Evolutionary conservation across 805 yeast species (phyloP).

Genomic region (Nakazawaea wickerhamii): DNA sequence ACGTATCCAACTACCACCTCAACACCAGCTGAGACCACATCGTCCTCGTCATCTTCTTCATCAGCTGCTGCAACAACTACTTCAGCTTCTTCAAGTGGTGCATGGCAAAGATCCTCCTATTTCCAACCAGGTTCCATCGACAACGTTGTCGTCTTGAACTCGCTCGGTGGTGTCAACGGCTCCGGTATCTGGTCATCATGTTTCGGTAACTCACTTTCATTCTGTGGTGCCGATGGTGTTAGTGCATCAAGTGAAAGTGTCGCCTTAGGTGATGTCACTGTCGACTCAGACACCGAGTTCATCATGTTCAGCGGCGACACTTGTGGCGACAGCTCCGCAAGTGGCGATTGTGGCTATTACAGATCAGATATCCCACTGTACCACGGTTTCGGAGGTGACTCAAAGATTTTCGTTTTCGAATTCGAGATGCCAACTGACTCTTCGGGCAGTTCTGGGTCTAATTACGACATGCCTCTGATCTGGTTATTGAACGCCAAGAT

Average conservation of each 20-base stretch:
- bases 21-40: constrained; percentile 17
- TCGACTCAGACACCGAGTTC: constrained; percentile 73
- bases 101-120: constrained; percentile 74
- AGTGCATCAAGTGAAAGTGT: constrained; percentile 66
- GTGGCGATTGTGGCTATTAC: constrained; percentile 75
- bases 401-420: constrained; percentile 88
- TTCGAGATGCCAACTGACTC: constrained; percentile 83
- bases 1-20: constrained; percentile 2
- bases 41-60: constrained; percentile 23
- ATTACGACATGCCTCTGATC: constrained; percentile 96
- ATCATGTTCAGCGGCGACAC: constrained; percentile 71
- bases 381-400: constrained; percentile 85
- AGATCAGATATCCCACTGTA: constrained; percentile 85
- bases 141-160: constrained; percentile 80
- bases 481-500: constrained; percentile 94
- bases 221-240: constrained; percentile 70
- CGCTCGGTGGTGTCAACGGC: constrained; percentile 75
- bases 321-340: constrained; percentile 41
- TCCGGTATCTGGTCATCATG: constrained; percentile 85
- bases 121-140: constrained; percentile 66
- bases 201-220: constrained; percentile 92
- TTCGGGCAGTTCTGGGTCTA: constrained; percentile 39
- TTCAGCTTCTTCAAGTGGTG: constrained; percentile 37
- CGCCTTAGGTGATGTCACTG: constrained; percentile 60
- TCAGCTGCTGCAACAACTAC: constrained; percentile 28